These are phyloP conservation scores for Podila epigama DNA, from an alignment of 192 early-diverging fungal genomes.

Conservation along the genomic window DNA sequence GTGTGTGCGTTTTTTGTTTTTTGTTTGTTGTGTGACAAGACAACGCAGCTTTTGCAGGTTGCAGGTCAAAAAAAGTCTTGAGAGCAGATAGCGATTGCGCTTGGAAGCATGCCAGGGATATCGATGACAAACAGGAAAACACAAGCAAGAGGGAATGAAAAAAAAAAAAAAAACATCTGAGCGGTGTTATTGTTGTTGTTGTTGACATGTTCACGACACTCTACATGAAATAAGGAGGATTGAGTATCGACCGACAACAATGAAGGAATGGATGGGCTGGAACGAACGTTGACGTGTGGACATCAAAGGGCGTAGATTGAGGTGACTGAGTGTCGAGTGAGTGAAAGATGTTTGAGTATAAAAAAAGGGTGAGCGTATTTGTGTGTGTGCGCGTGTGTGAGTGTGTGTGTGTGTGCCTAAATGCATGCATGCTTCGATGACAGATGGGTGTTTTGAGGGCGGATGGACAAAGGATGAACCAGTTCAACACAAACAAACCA, in stretches of 20 bases:
- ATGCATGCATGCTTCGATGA: not conserved
- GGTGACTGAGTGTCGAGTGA: not conserved
- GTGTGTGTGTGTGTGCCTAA: not conserved
- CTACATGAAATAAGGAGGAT: not conserved
- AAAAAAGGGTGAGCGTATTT: no score
- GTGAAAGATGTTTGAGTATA: not conserved
- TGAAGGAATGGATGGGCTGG: not conserved
- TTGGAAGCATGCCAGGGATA: not conserved
- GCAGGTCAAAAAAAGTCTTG: not conserved
- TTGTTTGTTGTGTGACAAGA: not conserved
- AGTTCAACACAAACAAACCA: no score
- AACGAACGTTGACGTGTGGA: not conserved
- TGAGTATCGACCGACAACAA: slow-evolving; percentile 7
- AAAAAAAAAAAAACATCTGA: not conserved
- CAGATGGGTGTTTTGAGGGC: no score
- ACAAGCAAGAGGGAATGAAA: not conserved
- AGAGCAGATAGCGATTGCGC: not conserved
- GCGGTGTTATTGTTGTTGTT: no score
- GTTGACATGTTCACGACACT: not conserved
- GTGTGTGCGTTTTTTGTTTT: not conserved
- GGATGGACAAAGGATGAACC: no score
- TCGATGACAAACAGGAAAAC: not conserved
- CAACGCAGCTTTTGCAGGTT: not conserved
- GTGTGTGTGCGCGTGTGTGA: not conserved
- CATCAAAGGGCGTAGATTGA: not conserved